These are phyloP conservation scores for Passalora sequoiae DNA, from an alignment of 2,329 filamentous ascomycete genomes.

Conservation along the genomic window DNA sequence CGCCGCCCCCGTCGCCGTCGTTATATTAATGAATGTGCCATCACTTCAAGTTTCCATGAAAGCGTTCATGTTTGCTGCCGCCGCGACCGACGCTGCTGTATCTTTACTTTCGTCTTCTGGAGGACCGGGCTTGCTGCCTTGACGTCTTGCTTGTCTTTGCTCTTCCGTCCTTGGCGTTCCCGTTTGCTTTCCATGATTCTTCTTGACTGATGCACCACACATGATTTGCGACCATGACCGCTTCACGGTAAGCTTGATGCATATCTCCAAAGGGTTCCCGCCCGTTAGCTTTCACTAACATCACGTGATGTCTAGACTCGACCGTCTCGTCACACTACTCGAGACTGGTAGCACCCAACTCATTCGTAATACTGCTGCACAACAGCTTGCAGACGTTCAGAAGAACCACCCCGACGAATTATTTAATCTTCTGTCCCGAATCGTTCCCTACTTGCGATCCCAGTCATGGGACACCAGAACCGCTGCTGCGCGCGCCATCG, in stretches of 20 bases:
- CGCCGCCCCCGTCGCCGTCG: too few relatives aligned
- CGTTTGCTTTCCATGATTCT: neutral
- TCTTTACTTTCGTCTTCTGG: too few relatives aligned
- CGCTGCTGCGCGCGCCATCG: conserved; percentile 88
- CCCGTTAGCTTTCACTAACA: conserved; percentile 9
- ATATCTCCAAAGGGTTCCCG: neutral
- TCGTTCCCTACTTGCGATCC: conserved; percentile 90
- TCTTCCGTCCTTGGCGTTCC: neutral
- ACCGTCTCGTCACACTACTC: conserved; percentile 63
- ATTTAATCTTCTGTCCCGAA: conserved; percentile 87
- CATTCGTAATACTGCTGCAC: conserved; percentile 93
- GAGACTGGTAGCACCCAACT: conserved; percentile 95
- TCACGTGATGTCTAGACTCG: conserved; percentile 32
- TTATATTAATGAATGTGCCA: too few relatives aligned
- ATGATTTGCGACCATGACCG: conserved; percentile 17
- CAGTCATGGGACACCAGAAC: conserved; percentile 96
- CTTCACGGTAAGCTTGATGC: conserved; percentile 23
- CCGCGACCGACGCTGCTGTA: too few relatives aligned
- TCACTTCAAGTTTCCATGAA: too few relatives aligned
- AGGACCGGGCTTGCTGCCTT: too few relatives aligned
- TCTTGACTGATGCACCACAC: conserved; percentile 1
- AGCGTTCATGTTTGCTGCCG: too few relatives aligned
- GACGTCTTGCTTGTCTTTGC: neutral
- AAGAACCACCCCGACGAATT: conserved; percentile 97
- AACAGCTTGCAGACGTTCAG: conserved; percentile 95